Conservation (phyloP, 2,329 filamentous ascomycete genomes). For the Colletotrichum lentis region DNA sequence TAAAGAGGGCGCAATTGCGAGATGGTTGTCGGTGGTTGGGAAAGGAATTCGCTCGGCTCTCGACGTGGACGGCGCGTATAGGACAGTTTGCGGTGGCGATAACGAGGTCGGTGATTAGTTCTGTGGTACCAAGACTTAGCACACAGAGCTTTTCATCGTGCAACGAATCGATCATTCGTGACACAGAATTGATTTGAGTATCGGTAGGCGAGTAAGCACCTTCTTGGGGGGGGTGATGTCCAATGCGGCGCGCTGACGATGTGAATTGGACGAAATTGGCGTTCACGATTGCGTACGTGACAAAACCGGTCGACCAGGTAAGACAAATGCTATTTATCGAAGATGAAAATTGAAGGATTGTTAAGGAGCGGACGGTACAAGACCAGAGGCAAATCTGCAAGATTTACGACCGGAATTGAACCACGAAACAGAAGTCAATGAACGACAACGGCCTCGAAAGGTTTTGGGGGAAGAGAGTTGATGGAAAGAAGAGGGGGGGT, state of each 20-base stretch:
- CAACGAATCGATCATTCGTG: not conserved
- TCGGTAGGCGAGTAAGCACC: conserved; percentile 10
- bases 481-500: conserved; percentile 42
- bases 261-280: conserved; percentile 37
- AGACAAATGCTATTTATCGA: conserved; percentile 41
- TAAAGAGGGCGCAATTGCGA: conserved; percentile 45
- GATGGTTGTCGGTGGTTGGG: conserved; percentile 18
- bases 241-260: conserved; percentile 33
- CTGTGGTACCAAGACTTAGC: conserved; percentile 21
- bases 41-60: conserved; percentile 30
- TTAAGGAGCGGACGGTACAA: conserved; percentile 48
- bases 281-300: conserved; percentile 35
- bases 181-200: not conserved
- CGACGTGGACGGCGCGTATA: conserved; percentile 18
- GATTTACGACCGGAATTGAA: conserved; percentile 65
- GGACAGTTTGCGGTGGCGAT: conserved; percentile 19
- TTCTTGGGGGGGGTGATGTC: conserved; percentile 14
- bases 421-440: conserved; percentile 50
- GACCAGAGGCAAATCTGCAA: conserved; percentile 62
- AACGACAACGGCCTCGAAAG: conserved; percentile 41
- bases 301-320: conserved; percentile 37
- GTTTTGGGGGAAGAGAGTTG: conserved; percentile 45
- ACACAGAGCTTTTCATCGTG: not conserved
- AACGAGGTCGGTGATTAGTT: conserved; percentile 29
- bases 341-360: conserved; percentile 36